Evolutionary conservation across 2,329 filamentous ascomycete genomes (phyloP), one percentile per base, ranked within the genome.

Genomic region (Fusarium buxicola): DNA sequence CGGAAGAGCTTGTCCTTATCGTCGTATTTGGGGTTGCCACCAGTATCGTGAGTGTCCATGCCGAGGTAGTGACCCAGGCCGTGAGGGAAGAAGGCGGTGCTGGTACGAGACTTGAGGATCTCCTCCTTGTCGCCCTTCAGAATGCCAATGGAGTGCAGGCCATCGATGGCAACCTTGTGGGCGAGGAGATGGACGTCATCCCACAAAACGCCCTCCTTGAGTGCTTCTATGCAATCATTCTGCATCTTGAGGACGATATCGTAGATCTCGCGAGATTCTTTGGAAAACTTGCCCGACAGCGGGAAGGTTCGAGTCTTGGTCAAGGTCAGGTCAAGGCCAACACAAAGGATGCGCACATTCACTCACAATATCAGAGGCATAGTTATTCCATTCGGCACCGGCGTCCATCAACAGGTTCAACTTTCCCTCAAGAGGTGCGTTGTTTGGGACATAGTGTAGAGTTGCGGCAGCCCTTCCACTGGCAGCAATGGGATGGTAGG

Each of bases 1-100:
- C 87, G 84, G 78, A 97, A 98, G 84, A 97, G 87, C 31, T 86
- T 81, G 74, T 99, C 94, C 58, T 84, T 80, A 73, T 99, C 95
- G 8, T 82, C 81, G 69, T 91, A 92, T 76, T 94, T 90, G 31
- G 91, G 82, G 74, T 92, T 88, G 18, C 91, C 92, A 59, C 90
- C 91, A 0, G 88, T 91, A 72, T 97, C 94, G 75, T 97, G 94
- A 2, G 93, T 96, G 74, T 97, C 94, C 84, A 97, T 89, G 61
- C 94, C 94, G 9, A 97, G 81, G 74, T 96, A 94, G 76, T 97
- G 94, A 0, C 94, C 94, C 1, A 97, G 80, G 1, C 94, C 94
- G 74, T 97, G 94, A 1, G 94, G 94, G 72, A 97, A 92, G 80
- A 97, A 97, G 2, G 93, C 94, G 21, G 90, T 88, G 70, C 91